Percentiles rank a stretch among this genome's conserved stretches.
phyloP scores from a whole-genome alignment of 1,139 yeast genomes.

The Yamadazyma mexicana region DNA sequence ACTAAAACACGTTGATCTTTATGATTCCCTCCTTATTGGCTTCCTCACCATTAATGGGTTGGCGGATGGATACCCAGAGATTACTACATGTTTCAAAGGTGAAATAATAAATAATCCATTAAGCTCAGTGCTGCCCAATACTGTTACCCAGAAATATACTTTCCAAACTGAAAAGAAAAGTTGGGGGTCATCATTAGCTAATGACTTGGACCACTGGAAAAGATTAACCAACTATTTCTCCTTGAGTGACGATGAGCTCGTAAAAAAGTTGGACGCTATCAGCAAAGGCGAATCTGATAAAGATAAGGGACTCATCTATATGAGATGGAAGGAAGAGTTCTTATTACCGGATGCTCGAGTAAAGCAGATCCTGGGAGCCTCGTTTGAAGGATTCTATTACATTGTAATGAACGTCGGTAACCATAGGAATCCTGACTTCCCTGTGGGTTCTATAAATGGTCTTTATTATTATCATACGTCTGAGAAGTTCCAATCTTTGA shows the following conservation, averaged over 20 bases:
- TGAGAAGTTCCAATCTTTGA: slow-evolving; percentile 66
- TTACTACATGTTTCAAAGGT: slow-evolving; percentile 84
- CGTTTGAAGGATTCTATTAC: slow-evolving; percentile 91
- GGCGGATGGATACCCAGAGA: slow-evolving; percentile 72
- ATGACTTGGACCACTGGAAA: slow-evolving; percentile 86
- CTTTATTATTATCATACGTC: slow-evolving; percentile 77
- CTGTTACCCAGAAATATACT: slow-evolving; percentile 23
- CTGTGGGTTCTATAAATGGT: slow-evolving; percentile 67
- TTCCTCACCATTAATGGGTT: slow-evolving; percentile 78
- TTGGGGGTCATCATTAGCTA: slow-evolving; percentile 66
- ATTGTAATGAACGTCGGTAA: slow-evolving; percentile 76
- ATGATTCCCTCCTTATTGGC: slow-evolving; percentile 66
- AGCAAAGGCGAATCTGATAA: slow-evolving; percentile 30
- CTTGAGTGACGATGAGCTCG: slow-evolving; percentile 25
- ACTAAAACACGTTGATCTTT: slow-evolving; percentile 66
- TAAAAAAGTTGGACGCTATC: slow-evolving; percentile 28
- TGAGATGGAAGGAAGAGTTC: slow-evolving; percentile 95
- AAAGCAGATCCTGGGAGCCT: slow-evolving; percentile 73
- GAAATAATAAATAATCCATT: slow-evolving; percentile 69
- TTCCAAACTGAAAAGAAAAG: slow-evolving; percentile 40
- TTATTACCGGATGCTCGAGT: slow-evolving; percentile 76
- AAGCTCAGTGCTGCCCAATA: slow-evolving; percentile 15
- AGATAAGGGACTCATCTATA: slow-evolving; percentile 55
- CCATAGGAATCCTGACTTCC: slow-evolving; percentile 13
- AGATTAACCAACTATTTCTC: slow-evolving; percentile 54